A percentile compares a stretch with the other conserved stretches of the same genome.
Evolutionary conservation across 2,329 filamentous ascomycete species (phyloP).

Genomic region (Penicillium fuscoglaucum): DNA sequence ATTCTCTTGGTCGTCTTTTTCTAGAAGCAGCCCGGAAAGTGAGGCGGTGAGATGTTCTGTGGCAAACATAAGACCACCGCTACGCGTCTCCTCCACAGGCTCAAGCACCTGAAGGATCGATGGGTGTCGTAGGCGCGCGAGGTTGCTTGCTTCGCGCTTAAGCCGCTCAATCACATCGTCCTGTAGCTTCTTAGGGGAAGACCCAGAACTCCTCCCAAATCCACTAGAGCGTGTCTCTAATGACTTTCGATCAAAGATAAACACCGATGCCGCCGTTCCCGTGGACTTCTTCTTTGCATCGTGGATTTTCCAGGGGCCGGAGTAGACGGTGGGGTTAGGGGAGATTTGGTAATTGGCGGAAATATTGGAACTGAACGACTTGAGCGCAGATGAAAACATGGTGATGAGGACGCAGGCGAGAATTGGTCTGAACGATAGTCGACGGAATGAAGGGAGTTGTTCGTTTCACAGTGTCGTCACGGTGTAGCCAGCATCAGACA

Average conservation of each 20-base stretch:
- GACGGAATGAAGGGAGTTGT: slow-evolving; percentile 1
- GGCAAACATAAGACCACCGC: slow-evolving; percentile 90
- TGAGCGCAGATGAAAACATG: slow-evolving; percentile 93
- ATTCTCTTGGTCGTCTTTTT: slow-evolving; percentile 85
- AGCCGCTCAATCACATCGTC: slow-evolving; percentile 90
- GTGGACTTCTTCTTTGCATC: slow-evolving; percentile 97
- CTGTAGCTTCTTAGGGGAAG: slow-evolving; percentile 73
- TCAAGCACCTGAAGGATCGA: slow-evolving; percentile 90
- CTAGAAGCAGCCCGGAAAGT: slow-evolving; percentile 75
- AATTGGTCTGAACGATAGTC: background rate
- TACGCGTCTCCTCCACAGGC: slow-evolving; percentile 90
- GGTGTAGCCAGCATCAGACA: slow-evolving; percentile 3
- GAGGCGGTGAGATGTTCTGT: slow-evolving; percentile 90
- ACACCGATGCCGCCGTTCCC: slow-evolving; percentile 83
- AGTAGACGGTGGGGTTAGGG: slow-evolving; percentile 70
- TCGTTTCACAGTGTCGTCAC: slow-evolving; percentile 18
- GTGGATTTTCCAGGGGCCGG: slow-evolving; percentile 96
- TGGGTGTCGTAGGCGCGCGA: slow-evolving; percentile 86
- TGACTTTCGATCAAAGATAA: slow-evolving; percentile 88
- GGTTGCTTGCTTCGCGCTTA: slow-evolving; percentile 85
- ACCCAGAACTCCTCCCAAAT: slow-evolving; percentile 60
- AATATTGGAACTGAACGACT: slow-evolving; percentile 94
- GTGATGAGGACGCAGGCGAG: slow-evolving; percentile 38
- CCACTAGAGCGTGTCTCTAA: slow-evolving; percentile 69
- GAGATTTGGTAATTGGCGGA: slow-evolving; percentile 85